These are phyloP conservation scores for Penicillium pulvis DNA, from an alignment of 495 filamentous ascomycete genomes.

Conservation along the genomic window DNA sequence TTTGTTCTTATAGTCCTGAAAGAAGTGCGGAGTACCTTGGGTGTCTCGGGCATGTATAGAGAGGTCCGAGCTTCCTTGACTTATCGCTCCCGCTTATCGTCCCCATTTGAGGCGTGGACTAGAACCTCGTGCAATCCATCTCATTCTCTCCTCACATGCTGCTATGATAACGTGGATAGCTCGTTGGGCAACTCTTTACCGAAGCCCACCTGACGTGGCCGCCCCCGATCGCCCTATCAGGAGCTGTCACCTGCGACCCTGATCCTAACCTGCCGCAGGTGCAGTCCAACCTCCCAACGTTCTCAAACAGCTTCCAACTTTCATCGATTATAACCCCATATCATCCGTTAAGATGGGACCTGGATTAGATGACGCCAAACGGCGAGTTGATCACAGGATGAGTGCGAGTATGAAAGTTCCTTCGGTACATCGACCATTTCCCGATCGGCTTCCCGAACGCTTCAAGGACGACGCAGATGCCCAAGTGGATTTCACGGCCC, in stretches of 20 bases:
- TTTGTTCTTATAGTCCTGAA: no score
- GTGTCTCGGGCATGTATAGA: no score
- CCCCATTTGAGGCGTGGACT: no score
- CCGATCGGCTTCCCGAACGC: conserved; percentile 76
- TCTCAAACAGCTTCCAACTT: conserved; percentile 2
- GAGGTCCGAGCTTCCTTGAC: neutral
- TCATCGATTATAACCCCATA: conserved; percentile 11
- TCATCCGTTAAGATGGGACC: conserved; percentile 32
- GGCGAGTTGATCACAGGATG: conserved; percentile 34
- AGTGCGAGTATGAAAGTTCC: conserved; percentile 39
- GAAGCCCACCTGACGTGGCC: conserved; percentile 27
- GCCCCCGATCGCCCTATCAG: conserved; percentile 25
- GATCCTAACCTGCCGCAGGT: neutral
- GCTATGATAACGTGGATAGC: conserved; percentile 23
- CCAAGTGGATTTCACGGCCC: conserved; percentile 72
- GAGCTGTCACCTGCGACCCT: conserved; percentile 28
- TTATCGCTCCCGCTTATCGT: neutral
- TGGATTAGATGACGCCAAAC: conserved; percentile 34
- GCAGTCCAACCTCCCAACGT: neutral
- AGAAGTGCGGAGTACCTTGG: no score
- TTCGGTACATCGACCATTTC: conserved; percentile 49
- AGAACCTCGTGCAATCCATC: conserved; percentile 1
- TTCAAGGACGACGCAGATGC: conserved; percentile 73
- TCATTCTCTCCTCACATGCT: conserved; percentile 14
- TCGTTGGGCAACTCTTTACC: conserved; percentile 9